These are phyloP conservation scores for Gossypium davidsonii DNA, from an alignment of 441 rosid species.

Conservation along the genomic window DNA sequence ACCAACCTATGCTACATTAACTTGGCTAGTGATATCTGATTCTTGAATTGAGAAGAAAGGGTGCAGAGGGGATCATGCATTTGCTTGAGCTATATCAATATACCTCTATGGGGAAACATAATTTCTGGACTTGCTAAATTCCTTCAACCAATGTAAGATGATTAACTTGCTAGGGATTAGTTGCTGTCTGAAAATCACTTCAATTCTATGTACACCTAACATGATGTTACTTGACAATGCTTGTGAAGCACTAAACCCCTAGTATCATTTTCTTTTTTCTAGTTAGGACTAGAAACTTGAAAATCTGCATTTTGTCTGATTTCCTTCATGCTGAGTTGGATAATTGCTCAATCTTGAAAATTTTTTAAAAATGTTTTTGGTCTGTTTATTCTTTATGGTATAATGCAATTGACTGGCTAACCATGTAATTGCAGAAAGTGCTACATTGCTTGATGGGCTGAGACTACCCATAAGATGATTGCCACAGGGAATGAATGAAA, in stretches of 20 bases:
- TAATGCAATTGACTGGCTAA: conserved; percentile 10
- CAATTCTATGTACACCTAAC: background rate
- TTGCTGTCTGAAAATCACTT: background rate
- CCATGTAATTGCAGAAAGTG: conserved; percentile 15
- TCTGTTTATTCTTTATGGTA: background rate
- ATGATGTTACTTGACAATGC: background rate
- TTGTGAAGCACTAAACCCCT: background rate
- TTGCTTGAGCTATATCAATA: no score
- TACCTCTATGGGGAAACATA: no score
- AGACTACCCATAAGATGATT: conserved; percentile 2
- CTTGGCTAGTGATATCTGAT: no score
- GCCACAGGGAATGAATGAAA: background rate
- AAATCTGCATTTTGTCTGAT: background rate
- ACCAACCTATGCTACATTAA: no score
- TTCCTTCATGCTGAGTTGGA: background rate
- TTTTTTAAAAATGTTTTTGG: no score
- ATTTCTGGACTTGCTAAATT: no score
- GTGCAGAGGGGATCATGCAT: no score
- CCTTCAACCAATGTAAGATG: background rate
- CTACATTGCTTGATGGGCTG: conserved; percentile 1
- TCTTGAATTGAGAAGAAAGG: no score
- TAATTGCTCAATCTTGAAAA: background rate
- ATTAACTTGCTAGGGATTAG: background rate
- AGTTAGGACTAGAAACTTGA: no score
- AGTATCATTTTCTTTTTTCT: no score